phyloP scores from a whole-genome alignment of 805 yeast species.

The Jamesozyma rosinii region DNA sequence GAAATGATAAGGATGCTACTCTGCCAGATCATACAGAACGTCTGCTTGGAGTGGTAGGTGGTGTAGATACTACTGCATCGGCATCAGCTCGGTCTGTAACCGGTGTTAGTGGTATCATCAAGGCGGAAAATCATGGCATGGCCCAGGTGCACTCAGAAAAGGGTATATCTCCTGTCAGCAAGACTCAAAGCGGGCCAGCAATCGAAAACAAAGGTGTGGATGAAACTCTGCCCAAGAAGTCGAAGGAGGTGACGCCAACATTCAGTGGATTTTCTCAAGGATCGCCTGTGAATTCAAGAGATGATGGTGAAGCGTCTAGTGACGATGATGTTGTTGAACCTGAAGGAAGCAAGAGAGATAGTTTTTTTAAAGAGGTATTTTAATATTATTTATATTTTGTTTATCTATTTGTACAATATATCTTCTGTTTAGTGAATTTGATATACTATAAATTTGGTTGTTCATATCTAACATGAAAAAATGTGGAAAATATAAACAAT shows the following conservation, averaged over 20 bases:
- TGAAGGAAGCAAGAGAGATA: constrained; percentile 5
- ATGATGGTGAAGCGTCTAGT: background rate
- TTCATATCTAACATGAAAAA: too few relatives aligned
- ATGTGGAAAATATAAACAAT: too few relatives aligned
- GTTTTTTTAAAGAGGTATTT: constrained; percentile 23
- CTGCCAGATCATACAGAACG: background rate
- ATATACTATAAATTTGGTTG: too few relatives aligned
- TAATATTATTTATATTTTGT: constrained; percentile 1
- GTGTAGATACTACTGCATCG: constrained; percentile 6
- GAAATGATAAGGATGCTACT: background rate
- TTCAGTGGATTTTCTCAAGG: constrained; percentile 26
- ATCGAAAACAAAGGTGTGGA: background rate
- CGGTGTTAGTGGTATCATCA: constrained; percentile 14
- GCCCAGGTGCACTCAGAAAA: background rate
- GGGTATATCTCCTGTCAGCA: background rate
- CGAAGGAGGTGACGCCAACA: constrained; percentile 9
- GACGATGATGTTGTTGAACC: background rate
- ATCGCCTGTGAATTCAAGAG: constrained; percentile 3
- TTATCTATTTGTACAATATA: background rate
- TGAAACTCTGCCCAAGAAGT: background rate
- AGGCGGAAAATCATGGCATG: background rate
- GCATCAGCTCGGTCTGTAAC: constrained; percentile 19
- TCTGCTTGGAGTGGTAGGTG: background rate
- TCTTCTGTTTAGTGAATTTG: too few relatives aligned
- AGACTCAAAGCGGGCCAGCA: background rate